Base-by-base conservation (phyloP, 768 basidiomycete species). In the Piloderma croceum region DNA sequence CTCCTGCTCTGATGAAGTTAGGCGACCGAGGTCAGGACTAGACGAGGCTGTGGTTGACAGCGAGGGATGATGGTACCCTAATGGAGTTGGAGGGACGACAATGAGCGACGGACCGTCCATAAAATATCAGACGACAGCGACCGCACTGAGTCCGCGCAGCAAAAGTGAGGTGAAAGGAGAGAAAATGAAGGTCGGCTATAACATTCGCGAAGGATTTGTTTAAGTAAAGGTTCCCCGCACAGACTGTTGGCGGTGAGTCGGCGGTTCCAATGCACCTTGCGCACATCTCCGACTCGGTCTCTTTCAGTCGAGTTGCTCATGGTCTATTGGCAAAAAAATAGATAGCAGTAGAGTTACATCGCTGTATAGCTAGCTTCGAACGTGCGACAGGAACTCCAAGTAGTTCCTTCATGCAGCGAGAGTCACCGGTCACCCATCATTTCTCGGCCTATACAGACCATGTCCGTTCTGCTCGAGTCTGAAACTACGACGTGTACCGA, bases 41-140 rank as follows among this genome's bases (percentile, higher is more conserved):
- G 3, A 17, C 23, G 29, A 24, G 23, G 19, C 4, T 24, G 19
- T 25, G 32, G 17, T 22, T 10, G 19, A 12, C 20, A 27, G 25
- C n/a, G 21, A 15, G 24, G 22, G 47, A 39, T 33, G 36, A 17
- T 52, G 49, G 41, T 53, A 51, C 18, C 43, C 47, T 24, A 62
- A 44, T 29, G 64, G 60, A 13, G 61, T 57, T 27, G 65, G 53
- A 3, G 65, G 62, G 24, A 65, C 57, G 24, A 68, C 53, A 42
- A 65, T 56, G 48, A 69, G 56, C 47, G 27, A 9, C 27, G 27
- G 27, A 15, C 10, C 27, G 10, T 29, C 27, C 27, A 29, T 29
- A 53, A 48, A 61, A 43, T 34, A 39, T 15, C 13, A 15, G 29
- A 15, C 29, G 10, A 15, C 29, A 10, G 29, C 29, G 17, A 10